Percentiles rank a stretch among this genome's conserved stretches.
These are phyloP conservation scores for Scleromitrula shiraiana DNA, from an alignment of 2,329 filamentous ascomycete species.

Conservation along the genomic window DNA sequence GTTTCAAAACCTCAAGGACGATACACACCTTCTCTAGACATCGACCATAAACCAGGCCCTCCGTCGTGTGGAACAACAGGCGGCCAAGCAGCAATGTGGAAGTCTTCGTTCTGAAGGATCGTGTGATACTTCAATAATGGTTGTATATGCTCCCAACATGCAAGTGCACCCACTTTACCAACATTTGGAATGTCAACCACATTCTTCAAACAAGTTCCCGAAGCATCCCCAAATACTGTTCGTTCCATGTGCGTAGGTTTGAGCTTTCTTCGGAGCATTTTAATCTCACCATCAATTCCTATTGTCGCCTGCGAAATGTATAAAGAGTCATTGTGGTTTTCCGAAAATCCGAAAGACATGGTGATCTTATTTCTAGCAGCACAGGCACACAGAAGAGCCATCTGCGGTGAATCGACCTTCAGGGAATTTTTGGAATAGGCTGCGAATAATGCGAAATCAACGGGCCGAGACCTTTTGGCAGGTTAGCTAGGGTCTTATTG, in stretches of 20 bases:
- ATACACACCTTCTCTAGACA: constrained; percentile 22
- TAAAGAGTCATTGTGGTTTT: constrained; percentile 35
- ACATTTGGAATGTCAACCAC: constrained; percentile 40
- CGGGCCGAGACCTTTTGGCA: not conserved
- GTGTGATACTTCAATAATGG: constrained; percentile 45
- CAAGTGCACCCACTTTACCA: constrained; percentile 43
- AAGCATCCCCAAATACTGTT: constrained; percentile 45
- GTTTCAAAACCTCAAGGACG: not conserved
- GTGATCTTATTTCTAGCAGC: constrained; percentile 38
- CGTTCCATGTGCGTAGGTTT: constrained; percentile 38
- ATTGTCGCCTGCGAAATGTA: constrained; percentile 45
- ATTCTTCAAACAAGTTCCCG: constrained; percentile 44
- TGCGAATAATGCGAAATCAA: not conserved
- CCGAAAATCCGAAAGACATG: constrained; percentile 40
- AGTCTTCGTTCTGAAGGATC: constrained; percentile 40
- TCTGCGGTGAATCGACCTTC: constrained; percentile 33
- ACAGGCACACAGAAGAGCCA: constrained; percentile 36
- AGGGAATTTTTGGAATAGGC: constrained; percentile 26
- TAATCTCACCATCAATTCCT: constrained; percentile 34
- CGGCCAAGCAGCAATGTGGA: constrained; percentile 48
- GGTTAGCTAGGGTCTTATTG: not conserved
- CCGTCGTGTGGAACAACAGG: constrained; percentile 43
- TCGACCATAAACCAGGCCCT: constrained; percentile 15
- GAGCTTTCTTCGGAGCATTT: constrained; percentile 39
- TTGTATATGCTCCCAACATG: constrained; percentile 45